phyloP scores from a whole-genome alignment of 805 yeast species.

The Saccharomycopsis sp. region DNA sequence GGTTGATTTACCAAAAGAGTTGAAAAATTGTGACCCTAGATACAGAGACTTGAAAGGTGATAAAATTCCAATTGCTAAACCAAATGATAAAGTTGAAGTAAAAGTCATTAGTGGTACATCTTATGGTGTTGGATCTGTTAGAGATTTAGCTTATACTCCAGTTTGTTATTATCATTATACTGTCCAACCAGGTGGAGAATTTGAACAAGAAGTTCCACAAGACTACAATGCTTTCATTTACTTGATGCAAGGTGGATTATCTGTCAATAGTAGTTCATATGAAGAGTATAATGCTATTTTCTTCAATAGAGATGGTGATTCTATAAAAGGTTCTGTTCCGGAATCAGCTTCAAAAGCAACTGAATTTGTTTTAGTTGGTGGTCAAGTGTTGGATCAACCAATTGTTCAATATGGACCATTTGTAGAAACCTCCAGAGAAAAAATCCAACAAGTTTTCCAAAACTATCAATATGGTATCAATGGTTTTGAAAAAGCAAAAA shows the following conservation, averaged over 20 bases:
- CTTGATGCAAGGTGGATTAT: slow-evolving; percentile 49
- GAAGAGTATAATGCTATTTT: slow-evolving; percentile 44
- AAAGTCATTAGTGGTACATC: slow-evolving; percentile 71
- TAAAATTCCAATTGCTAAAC: slow-evolving; percentile 50
- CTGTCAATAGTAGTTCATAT: slow-evolving; percentile 33
- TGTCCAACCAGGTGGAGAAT: slow-evolving; percentile 54
- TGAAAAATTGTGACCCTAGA: slow-evolving; percentile 58
- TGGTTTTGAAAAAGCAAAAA: slow-evolving; percentile 56
- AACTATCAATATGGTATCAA: slow-evolving; percentile 61
- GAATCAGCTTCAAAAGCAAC: slow-evolving; percentile 30
- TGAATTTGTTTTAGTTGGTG: slow-evolving; percentile 68
- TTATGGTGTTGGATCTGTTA: slow-evolving; percentile 63
- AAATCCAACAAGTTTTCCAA: slow-evolving; percentile 56
- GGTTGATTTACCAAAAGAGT: slow-evolving; percentile 67
- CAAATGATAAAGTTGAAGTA: slow-evolving; percentile 53
- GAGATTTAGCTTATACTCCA: slow-evolving; percentile 76
- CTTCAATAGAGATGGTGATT: slow-evolving; percentile 61
- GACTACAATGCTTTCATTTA: slow-evolving; percentile 65
- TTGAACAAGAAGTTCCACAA: slow-evolving; percentile 46
- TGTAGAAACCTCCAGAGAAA: slow-evolving; percentile 61
- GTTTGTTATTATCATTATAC: slow-evolving; percentile 60
- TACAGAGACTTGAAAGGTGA: slow-evolving; percentile 45
- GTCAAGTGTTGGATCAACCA: slow-evolving; percentile 61
- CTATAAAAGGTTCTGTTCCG: slow-evolving; percentile 43
- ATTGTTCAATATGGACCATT: slow-evolving; percentile 88